A percentile compares a stretch with the other conserved stretches of the same genome.
phyloP scores from a whole-genome alignment of 352 stramenopile species.

The Pythium aphanidermatum region DNA sequence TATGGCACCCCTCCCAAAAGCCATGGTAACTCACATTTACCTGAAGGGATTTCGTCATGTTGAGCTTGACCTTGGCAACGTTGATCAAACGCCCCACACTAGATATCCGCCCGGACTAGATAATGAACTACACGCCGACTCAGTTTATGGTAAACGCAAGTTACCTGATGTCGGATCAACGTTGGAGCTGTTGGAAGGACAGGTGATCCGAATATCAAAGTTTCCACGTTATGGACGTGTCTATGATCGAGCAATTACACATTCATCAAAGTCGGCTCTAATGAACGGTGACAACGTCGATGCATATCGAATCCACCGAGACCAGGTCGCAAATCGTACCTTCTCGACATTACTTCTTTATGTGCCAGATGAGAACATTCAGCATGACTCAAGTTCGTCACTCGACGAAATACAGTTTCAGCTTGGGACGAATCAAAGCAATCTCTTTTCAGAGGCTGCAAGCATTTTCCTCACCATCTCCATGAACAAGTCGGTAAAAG shows the following conservation, averaged over 20 bases:
- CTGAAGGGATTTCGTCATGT: constrained; percentile 19
- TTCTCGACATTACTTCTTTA: constrained; percentile 54
- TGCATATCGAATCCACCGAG: constrained; percentile 21
- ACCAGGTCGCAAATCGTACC: constrained; percentile 12
- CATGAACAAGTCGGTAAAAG: background rate
- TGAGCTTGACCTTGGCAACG: constrained; percentile 21
- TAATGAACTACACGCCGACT: too few species aligned
- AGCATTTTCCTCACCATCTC: constrained; percentile 16
- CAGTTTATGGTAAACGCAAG: too few species aligned
- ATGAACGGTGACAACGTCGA: constrained; percentile 17
- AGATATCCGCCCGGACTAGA: too few species aligned
- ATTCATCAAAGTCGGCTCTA: constrained; percentile 11
- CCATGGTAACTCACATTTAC: constrained; percentile 15
- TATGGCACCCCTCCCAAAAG: constrained; percentile 27
- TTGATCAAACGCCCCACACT: background rate
- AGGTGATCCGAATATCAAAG: constrained; percentile 34
- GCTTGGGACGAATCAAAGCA: constrained; percentile 34
- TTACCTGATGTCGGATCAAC: too few species aligned
- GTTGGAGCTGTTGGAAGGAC: too few species aligned
- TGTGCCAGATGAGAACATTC: constrained; percentile 16
- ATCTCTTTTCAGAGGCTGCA: constrained; percentile 19
- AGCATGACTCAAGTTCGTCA: constrained; percentile 4
- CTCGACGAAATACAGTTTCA: constrained; percentile 45
- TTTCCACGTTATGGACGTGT: constrained; percentile 45
- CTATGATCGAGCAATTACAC: constrained; percentile 39